These are phyloP conservation scores for Crithidia mellificae DNA, from an alignment of 208 protist genomes.

Conservation along the genomic window DNA sequence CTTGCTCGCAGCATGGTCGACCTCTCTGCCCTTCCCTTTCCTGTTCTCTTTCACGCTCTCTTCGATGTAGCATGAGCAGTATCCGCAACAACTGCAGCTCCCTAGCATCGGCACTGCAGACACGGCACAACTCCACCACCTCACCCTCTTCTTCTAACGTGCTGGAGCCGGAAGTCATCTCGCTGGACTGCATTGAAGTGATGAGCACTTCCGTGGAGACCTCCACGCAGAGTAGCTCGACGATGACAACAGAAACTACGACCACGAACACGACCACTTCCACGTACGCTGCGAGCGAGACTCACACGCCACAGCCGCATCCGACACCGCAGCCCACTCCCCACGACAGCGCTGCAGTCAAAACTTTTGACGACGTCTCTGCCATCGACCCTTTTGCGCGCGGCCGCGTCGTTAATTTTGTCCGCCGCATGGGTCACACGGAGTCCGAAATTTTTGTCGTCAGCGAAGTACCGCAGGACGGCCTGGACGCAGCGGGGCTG, in stretches of 20 bases:
- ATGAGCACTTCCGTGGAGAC: conserved; percentile 12
- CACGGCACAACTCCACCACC: background rate
- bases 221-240: no score
- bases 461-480: background rate
- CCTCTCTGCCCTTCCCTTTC: no score
- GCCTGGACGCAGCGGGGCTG: background rate
- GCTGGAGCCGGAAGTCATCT: conserved; percentile 55
- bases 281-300: background rate
- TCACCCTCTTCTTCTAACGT: conserved; percentile 2
- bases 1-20: no score
- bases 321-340: background rate
- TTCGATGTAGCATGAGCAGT: no score
- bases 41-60: no score
- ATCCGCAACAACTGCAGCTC: background rate
- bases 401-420: conserved; percentile 71
- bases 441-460: conserved; percentile 50
- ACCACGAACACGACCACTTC: background rate
- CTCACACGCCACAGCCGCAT: background rate
- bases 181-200: conserved; percentile 46
- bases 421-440: conserved; percentile 59
- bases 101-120: no score
- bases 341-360: background rate
- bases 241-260: background rate
- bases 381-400: conserved; percentile 67
- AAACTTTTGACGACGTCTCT: background rate